Evolutionary conservation across 164 flowering plant species (phyloP).

Genomic region (Vitis cinerea): DNA sequence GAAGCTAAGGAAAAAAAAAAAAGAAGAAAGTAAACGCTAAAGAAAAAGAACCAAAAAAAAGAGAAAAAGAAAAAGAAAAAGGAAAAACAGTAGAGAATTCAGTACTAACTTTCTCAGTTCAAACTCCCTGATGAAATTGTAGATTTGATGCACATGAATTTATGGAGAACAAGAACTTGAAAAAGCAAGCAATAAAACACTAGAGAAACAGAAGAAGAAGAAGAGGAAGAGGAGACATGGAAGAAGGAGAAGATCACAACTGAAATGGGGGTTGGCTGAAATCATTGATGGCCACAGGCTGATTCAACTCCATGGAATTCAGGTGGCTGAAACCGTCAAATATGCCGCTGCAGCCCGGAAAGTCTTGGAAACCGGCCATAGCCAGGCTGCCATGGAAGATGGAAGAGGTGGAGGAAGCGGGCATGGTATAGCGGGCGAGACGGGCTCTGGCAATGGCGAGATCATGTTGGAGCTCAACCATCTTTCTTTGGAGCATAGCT

Average conservation of each 20-base stretch:
- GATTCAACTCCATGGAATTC: slow-evolving; percentile 8
- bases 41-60: too few species aligned
- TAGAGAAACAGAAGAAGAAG: background rate
- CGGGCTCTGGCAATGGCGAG: slow-evolving; percentile 65
- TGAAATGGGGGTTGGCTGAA: slow-evolving; percentile 18
- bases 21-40: too few species aligned
- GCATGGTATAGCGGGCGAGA: slow-evolving; percentile 40
- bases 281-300: slow-evolving; percentile 11
- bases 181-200: background rate
- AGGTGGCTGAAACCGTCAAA: slow-evolving; percentile 16
- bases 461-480: slow-evolving; percentile 70
- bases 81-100: too few species aligned
- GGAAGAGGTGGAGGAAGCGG: background rate
- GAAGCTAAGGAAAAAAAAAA: too few species aligned
- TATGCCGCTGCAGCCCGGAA: slow-evolving; percentile 12
- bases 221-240: background rate
- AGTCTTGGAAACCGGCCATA: background rate
- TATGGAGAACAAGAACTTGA: too few species aligned
- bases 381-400: background rate
- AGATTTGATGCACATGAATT: too few species aligned
- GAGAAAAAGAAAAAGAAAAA: too few species aligned
- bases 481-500: slow-evolving; percentile 54
- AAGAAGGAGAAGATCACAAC: slow-evolving; percentile 3
- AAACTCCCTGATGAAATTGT: too few species aligned
- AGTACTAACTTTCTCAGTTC: too few species aligned